Base-by-base conservation (phyloP, 129 eudicot species). In the Flaveria brownii region DNA sequence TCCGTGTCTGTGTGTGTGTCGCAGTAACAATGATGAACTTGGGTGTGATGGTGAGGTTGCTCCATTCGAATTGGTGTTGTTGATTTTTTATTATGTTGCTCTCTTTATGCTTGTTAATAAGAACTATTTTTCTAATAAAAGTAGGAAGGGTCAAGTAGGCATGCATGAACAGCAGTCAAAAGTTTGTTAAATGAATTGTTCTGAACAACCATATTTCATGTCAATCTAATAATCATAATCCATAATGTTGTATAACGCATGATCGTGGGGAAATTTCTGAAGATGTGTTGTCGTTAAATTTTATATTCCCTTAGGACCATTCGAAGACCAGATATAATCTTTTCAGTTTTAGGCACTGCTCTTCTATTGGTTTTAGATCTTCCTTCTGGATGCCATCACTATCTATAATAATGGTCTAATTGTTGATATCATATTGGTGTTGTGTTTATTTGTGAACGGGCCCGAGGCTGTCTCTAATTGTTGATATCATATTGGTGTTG, bases 261-360 rank as follows among this genome's bases (percentile, higher is more conserved):
- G 63, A 56, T 12, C 10, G 28, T 9, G 28, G 30, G 63, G 30
- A 56, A 56, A 26, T 56, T 56, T 17, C 22, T 11, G 12, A 2
- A 18, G 63, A 56, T 26, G 63, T 20, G 14, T 56, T 56, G 28
- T 1, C 13, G 39, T 36, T 36, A 0, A 16, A 56, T 2, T 26
- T 26, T 20, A 20, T 6, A 20, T 56, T 56, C 30, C 11, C 12
- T 22, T 18, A 51, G 75, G 75, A 71, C 7, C 75, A 49, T 16
- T 25, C 0, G 23, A 70, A n/a, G 17, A 47, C 57, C 60, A 70
- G 23, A 70, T 3, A 16, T 47, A 6, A 45, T 50, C 23, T 50
- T 71, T 71, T 50, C 28, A 50, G 75, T 50, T 71, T 50, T 71
- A 71, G 15, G 46, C 62, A 51, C 15, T 20, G 75, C 25, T 71